phyloP scores from a whole-genome alignment of 2,329 filamentous ascomycete genomes.

The Monosporascus sp. region DNA sequence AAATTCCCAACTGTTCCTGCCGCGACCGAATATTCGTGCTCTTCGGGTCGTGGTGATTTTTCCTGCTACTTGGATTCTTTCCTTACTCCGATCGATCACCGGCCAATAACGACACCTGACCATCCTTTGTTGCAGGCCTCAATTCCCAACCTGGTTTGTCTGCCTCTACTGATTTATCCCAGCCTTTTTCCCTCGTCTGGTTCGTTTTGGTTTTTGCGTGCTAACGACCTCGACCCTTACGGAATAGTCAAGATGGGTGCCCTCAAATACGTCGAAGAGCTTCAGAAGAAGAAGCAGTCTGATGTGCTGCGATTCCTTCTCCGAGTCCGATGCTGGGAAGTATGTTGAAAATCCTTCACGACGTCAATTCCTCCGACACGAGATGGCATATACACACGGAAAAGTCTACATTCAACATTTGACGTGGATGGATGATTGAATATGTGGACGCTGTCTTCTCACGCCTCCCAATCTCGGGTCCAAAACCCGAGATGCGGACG shows the following conservation, averaged over 20 bases:
- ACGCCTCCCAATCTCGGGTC: conserved; percentile 1
- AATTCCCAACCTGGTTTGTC: conserved; percentile 30
- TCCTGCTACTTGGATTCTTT: conserved; percentile 2
- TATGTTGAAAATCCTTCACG: conserved; percentile 52
- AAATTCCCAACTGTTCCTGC: neutral
- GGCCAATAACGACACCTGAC: conserved; percentile 26
- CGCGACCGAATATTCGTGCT: neutral
- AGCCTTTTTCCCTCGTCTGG: neutral
- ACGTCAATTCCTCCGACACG: conserved; percentile 20
- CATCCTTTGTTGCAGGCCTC: conserved; percentile 30
- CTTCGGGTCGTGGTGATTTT: conserved; percentile 14
- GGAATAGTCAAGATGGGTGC: conserved; percentile 81
- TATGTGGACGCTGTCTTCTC: conserved; percentile 31
- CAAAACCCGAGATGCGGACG: neutral
- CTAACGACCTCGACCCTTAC: conserved; percentile 13
- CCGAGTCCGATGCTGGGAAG: conserved; percentile 99
- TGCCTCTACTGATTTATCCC: neutral
- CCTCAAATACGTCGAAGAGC: conserved; percentile 99
- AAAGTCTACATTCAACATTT: conserved; percentile 23
- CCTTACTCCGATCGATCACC: conserved; percentile 12
- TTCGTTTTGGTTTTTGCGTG: conserved; percentile 1
- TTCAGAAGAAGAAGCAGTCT: conserved; percentile 99
- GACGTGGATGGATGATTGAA: conserved; percentile 21
- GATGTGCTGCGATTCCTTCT: conserved; percentile 99
- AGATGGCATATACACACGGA: conserved; percentile 19